A percentile compares a stretch with the other conserved stretches of the same genome.
Evolutionary conservation across 1,284 basidiomycete species (phyloP).

Genomic region (Austroboletus niveus): DNA sequence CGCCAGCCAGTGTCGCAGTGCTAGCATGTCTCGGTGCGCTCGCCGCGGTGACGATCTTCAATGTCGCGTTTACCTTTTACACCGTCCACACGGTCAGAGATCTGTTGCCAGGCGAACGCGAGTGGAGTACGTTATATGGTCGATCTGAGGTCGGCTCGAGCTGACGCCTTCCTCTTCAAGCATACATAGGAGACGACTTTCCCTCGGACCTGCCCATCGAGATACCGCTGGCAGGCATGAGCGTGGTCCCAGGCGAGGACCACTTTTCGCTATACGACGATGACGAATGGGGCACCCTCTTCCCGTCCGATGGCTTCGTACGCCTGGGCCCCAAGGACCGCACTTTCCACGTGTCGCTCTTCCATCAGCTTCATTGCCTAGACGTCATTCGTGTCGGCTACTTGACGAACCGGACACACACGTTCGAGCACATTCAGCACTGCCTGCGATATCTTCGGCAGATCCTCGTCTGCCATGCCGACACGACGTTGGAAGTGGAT

Average conservation of each 20-base stretch:
- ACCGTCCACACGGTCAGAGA: conserved; percentile 13
- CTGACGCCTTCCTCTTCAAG: conserved; percentile 12
- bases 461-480: conserved; percentile 38
- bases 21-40: conserved; percentile 21
- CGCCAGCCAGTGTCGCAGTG: background rate
- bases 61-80: conserved; percentile 20
- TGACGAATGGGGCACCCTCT: conserved; percentile 38
- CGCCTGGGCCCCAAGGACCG: conserved; percentile 34
- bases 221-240: conserved; percentile 27
- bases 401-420: conserved; percentile 29
- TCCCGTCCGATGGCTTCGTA: conserved; percentile 37
- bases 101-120: conserved; percentile 13
- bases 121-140: conserved; percentile 23
- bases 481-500: conserved; percentile 40
- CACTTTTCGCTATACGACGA: conserved; percentile 34
- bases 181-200: conserved; percentile 29
- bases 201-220: conserved; percentile 29
- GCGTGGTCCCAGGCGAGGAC: conserved; percentile 17
- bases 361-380: conserved; percentile 38
- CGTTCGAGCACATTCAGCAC: conserved; percentile 37
- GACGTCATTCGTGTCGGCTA: conserved; percentile 33
- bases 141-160: too few relatives aligned
- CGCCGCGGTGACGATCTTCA: conserved; percentile 20
- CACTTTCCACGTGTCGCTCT: conserved; percentile 34
- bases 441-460: conserved; percentile 41